Evolutionary conservation across 345 rosid species (phyloP).

Genomic region (Citrus inodora): DNA sequence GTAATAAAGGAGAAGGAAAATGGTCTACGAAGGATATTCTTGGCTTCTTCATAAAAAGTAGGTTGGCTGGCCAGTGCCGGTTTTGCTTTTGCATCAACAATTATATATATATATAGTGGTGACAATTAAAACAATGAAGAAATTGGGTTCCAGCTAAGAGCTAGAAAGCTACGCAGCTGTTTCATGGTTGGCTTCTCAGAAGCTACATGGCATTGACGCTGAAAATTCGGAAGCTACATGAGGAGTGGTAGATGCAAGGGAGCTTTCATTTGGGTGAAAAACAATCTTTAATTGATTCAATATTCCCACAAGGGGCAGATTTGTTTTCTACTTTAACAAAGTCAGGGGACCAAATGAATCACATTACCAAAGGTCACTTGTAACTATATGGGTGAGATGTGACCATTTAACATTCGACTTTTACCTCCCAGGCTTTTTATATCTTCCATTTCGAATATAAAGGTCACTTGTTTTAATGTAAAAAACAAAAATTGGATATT

Average conservation of each 20-base stretch:
- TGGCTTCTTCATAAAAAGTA: not conserved
- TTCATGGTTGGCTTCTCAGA: conserved; percentile 9
- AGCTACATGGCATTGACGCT: not conserved
- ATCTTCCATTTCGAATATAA: not conserved
- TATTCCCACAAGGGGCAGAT: not conserved
- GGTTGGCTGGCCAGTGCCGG: not conserved
- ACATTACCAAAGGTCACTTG: not conserved
- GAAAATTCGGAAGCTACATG: not conserved
- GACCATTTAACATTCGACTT: not conserved
- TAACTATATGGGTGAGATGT: too few relatives aligned
- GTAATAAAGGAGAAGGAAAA: not conserved
- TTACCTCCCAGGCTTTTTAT: too few relatives aligned
- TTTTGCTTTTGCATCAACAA: not conserved
- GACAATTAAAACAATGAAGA: not conserved
- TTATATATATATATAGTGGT: too few relatives aligned
- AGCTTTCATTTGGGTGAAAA: not conserved
- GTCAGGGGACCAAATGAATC: not conserved
- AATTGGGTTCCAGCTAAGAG: not conserved
- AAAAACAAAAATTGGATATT: too few relatives aligned
- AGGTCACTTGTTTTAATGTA: too few relatives aligned
- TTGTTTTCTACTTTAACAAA: not conserved
- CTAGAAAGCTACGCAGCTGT: not conserved
- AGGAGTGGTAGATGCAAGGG: not conserved
- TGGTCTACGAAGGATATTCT: not conserved
- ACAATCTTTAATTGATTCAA: not conserved